Percentiles rank a stretch among this genome's conserved stretches.
phyloP scores from a whole-genome alignment of 1,284 basidiomycete species.

The Puccinia novopanici region DNA sequence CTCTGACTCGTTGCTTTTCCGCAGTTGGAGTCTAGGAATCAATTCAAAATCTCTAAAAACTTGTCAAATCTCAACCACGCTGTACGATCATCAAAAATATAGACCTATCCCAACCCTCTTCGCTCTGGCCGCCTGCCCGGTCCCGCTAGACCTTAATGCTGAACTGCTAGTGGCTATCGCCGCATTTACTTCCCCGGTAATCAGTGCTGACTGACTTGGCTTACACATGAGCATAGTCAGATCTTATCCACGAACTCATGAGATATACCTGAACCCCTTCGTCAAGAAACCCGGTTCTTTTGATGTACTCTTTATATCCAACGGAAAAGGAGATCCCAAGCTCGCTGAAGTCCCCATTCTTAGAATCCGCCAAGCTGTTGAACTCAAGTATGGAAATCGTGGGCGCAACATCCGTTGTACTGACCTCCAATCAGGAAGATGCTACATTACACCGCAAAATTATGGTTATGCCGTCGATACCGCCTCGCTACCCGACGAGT shows the following conservation, averaged over 20 bases:
- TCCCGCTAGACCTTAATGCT: conserved; percentile 89
- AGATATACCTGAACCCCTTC: conserved; percentile 64
- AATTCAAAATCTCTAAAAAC: too few species aligned
- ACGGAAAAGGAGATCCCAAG: conserved; percentile 96
- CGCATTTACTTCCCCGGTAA: conserved; percentile 72
- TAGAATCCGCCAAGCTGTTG: conserved; percentile 72
- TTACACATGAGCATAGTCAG: conserved; percentile 50
- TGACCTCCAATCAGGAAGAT: conserved; percentile 86
- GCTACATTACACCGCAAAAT: conserved; percentile 99
- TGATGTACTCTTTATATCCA: conserved; percentile 95
- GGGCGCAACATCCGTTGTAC: conserved; percentile 99
- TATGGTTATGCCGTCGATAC: conserved; percentile 96
- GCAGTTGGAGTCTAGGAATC: too few species aligned
- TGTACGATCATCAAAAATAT: conserved; percentile 73
- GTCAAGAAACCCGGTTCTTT: conserved; percentile 70
- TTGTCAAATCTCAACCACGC: conserved; percentile 75
- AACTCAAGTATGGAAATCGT: conserved; percentile 99
- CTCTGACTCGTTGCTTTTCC: too few species aligned
- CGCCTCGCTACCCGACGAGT: conserved; percentile 74
- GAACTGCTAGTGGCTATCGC: conserved; percentile 78
- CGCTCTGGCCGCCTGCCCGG: conserved; percentile 73
- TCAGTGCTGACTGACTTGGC: conserved; percentile 67
- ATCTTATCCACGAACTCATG: conserved; percentile 46
- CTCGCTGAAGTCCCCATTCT: conserved; percentile 73
- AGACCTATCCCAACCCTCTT: conserved; percentile 74